Conservation (phyloP, 805 yeast species). For the Lachancea sp. region DNA sequence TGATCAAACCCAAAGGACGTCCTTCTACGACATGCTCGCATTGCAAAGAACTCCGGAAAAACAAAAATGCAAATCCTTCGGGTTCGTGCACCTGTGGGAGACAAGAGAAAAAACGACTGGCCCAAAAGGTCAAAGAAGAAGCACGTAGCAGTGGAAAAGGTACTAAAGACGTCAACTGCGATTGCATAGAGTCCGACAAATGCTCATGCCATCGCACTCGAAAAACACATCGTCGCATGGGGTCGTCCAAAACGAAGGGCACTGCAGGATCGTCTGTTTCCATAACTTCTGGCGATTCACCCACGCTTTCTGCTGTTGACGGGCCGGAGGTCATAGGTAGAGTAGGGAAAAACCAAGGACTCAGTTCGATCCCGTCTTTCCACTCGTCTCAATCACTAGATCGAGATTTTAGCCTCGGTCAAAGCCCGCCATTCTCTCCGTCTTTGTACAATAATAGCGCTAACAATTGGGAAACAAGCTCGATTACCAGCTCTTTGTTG, state of each 20-base stretch:
- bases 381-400: conserved; percentile 31
- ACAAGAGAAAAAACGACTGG: conserved; percentile 38
- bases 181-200: conserved; percentile 11
- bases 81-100: conserved; percentile 66
- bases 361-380: conserved; percentile 29
- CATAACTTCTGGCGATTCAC: conserved; percentile 1
- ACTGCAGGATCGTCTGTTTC: conserved; percentile 4
- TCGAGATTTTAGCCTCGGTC: conserved; percentile 26
- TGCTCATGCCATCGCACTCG: conserved; percentile 10
- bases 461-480: conserved; percentile 16
- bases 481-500: conserved; percentile 14
- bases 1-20: conserved; percentile 94
- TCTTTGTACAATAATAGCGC: conserved; percentile 3
- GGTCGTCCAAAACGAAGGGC: not conserved
- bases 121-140: conserved; percentile 30
- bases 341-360: conserved; percentile 24
- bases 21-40: conserved; percentile 89
- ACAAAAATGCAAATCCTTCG: conserved; percentile 53
- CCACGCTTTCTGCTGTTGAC: conserved; percentile 3
- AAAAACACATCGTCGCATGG: conserved; percentile 4
- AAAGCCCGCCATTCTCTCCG: conserved; percentile 22
- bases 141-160: conserved; percentile 26
- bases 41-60: conserved; percentile 69
- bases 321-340: conserved; percentile 16
- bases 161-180: conserved; percentile 12